Evolutionary conservation across 2,329 filamentous ascomycete species (phyloP).

Genomic region (Aspergillus hortae): DNA sequence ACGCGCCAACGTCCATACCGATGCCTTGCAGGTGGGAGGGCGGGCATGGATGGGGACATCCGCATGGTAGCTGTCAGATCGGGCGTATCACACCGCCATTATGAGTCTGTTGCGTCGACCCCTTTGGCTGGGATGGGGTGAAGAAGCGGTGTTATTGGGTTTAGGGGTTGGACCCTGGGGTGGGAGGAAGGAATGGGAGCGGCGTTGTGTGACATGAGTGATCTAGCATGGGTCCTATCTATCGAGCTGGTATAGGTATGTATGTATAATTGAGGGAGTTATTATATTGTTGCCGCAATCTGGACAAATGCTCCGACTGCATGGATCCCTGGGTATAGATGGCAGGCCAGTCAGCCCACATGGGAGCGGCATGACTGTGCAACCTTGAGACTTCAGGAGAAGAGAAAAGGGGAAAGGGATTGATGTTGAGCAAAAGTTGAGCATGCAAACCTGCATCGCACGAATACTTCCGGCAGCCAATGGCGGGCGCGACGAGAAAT

Average conservation of each 20-base stretch:
- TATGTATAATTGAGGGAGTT: not conserved
- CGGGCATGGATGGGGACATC: not conserved
- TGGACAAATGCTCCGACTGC: not conserved
- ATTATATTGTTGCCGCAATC: not conserved
- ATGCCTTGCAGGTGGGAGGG: not conserved
- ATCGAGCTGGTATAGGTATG: too few relatives aligned
- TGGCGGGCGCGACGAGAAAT: not conserved
- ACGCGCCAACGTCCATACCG: not conserved
- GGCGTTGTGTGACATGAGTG: too few relatives aligned
- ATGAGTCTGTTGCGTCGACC: too few relatives aligned
- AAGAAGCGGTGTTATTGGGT: not conserved
- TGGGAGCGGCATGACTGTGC: not conserved
- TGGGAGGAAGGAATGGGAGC: not conserved
- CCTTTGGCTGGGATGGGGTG: not conserved
- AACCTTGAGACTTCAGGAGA: not conserved
- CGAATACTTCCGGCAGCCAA: not conserved
- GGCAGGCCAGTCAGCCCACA: not conserved
- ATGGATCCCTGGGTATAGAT: not conserved
- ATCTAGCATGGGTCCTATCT: too few relatives aligned
- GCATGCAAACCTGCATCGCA: not conserved
- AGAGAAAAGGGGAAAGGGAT: not conserved
- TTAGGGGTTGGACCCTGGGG: not conserved
- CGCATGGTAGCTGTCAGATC: not conserved
- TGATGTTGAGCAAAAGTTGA: not conserved
- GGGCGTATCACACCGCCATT: not conserved